Base-by-base conservation (phyloP, 257 asterid genomes). In the Fraxinus excelsior region DNA sequence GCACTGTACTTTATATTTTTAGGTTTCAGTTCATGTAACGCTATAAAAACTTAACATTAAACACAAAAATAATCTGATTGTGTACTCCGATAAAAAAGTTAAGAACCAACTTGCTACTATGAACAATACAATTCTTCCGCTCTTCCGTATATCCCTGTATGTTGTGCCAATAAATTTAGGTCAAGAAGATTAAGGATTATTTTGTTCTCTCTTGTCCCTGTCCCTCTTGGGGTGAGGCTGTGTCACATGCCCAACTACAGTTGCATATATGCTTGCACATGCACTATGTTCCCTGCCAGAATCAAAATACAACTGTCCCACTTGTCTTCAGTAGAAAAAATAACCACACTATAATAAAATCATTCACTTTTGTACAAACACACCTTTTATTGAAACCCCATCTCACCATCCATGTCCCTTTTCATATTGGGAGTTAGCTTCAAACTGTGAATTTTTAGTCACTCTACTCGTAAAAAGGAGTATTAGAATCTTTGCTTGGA, bases 281-380 rank as follows among this genome's bases (percentile, higher is more conserved):
- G 68, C 68, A 62, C 28, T 23, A 25, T 62, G 35, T 62, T 62
- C 68, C 68, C 35, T 62, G 68, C 68, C 68, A 34, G 32, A 37
- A 5, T 72, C 67, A 90, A 89, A 75, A 68, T 82, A 88, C 93
- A 87, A 82, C 93, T 87, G 91, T 87, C 92, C 82, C 80, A 81
- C 79, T 60, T 84, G 90, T 87, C 90, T 62, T 77, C 79, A 75
- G 74, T 82, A 65, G 86, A 79, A 79, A 76, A 86, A 86, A 76
- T 89, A 80, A 74, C 80, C 83, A 74, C 80, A 77, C 46, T 58
- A 62, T 62, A 26, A 23, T 26, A 23, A 62, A 23, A 62, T 25
- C 68, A 62, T 26, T 62, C 35, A 62, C 68, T 62, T 40, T 77
- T 42, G 35, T 38, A 29, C 78, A 42, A 58, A 67, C 68, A n/a